These are phyloP conservation scores for Podosphaera fusca DNA, from an alignment of 2,329 filamentous ascomycete species.

Conservation along the genomic window DNA sequence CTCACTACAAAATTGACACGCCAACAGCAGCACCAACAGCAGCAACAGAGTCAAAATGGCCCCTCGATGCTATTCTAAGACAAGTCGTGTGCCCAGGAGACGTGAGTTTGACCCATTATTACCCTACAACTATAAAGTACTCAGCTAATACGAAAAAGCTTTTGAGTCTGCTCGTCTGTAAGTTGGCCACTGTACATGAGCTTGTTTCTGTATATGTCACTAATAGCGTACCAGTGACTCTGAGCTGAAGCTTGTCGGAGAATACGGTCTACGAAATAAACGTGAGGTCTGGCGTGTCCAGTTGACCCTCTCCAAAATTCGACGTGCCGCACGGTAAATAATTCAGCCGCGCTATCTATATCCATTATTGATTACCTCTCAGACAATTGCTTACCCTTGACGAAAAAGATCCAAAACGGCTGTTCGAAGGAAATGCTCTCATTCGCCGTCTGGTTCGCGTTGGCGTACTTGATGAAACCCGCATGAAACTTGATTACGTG, in stretches of 20 bases:
- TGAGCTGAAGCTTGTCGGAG: conserved; percentile 98
- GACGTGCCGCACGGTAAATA: conserved; percentile 97
- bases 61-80: conserved; percentile 79
- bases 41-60: conserved; percentile 19
- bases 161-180: conserved; percentile 99
- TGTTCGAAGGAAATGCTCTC: conserved; percentile 99
- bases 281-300: conserved; percentile 99
- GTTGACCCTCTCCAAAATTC: conserved; percentile 99
- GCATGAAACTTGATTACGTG: conserved; percentile 99
- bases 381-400: conserved; percentile 99
- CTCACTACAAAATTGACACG: background rate
- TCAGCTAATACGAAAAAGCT: conserved; percentile 26
- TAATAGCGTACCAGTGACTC: conserved; percentile 67
- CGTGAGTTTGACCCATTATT: conserved; percentile 18
- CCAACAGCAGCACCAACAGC: conserved; percentile 2
- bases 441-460: conserved; percentile 99
- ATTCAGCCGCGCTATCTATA: background rate
- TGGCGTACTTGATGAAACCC: conserved; percentile 98
- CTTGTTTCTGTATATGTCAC: conserved; percentile 95
- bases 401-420: conserved; percentile 99
- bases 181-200: conserved; percentile 98
- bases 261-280: conserved; percentile 99
- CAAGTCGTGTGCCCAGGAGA: conserved; percentile 94
- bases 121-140: background rate
- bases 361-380: conserved; percentile 4